phyloP scores from a whole-genome alignment of 257 asterid species.

The Paulownia fortunei region DNA sequence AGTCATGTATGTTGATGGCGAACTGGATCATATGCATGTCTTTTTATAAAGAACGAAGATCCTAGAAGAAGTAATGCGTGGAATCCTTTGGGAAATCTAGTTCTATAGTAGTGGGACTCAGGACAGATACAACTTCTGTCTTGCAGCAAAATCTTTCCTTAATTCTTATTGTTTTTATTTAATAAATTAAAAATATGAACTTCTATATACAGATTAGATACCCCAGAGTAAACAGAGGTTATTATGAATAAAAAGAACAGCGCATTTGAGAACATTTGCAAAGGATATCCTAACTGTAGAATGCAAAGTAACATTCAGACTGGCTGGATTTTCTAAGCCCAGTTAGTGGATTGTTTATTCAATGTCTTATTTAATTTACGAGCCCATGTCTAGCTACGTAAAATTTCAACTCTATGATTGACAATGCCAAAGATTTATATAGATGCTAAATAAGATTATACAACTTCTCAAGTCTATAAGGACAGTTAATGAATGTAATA shows the following conservation, averaged over 20 bases:
- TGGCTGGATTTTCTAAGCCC: background rate
- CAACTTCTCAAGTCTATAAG: too few species aligned
- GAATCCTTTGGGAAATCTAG: background rate
- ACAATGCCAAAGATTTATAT: too few species aligned
- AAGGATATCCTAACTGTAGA: too few species aligned
- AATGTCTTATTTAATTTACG: background rate
- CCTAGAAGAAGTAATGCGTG: background rate
- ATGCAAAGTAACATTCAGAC: too few species aligned
- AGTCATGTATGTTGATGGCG: background rate
- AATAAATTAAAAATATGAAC: background rate
- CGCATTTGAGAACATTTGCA: too few species aligned
- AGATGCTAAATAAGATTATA: too few species aligned
- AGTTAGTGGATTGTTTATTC: background rate
- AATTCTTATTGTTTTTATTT: too few species aligned
- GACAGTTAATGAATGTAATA: background rate
- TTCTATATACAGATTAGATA: too few species aligned
- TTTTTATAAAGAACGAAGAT: background rate
- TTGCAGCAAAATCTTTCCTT: background rate
- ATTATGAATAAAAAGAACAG: too few species aligned
- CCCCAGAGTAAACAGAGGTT: too few species aligned
- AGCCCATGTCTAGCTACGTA: too few species aligned
- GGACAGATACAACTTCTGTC: background rate
- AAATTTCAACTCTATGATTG: too few species aligned
- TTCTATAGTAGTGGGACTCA: background rate
- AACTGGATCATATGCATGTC: background rate